A percentile compares a stretch with the other conserved stretches of the same genome.
phyloP scores from a whole-genome alignment of 2,329 filamentous ascomycete species.

The Clathrospora elynae region DNA sequence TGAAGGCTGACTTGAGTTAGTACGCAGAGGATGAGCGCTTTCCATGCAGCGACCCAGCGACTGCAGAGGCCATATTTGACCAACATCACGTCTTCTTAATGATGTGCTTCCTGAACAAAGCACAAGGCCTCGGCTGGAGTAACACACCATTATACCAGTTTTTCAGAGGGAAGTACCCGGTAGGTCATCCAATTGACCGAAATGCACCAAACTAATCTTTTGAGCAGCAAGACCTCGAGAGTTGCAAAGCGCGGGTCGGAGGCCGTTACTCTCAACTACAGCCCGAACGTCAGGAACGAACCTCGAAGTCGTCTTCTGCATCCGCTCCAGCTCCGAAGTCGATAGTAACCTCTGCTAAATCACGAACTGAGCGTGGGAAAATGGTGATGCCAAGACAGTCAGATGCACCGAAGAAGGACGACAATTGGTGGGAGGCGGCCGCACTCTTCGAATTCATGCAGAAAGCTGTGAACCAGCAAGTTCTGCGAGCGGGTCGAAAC shows the following conservation, averaged over 20 bases:
- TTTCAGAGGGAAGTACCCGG: slow-evolving; percentile 48
- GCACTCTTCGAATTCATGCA: slow-evolving; percentile 50
- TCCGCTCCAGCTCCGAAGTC: slow-evolving; percentile 8
- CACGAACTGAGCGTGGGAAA: slow-evolving; percentile 11
- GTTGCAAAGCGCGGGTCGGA: slow-evolving; percentile 37
- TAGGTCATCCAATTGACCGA: slow-evolving; percentile 12
- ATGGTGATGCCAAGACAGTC: slow-evolving; percentile 10
- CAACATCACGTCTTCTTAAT: slow-evolving; percentile 52
- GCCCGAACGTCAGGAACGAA: slow-evolving; percentile 14
- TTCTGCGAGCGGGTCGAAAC: slow-evolving; percentile 34
- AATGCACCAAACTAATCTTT: slow-evolving; percentile 12
- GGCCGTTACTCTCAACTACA: slow-evolving; percentile 31
- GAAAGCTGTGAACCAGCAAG: slow-evolving; percentile 43
- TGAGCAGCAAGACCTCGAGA: slow-evolving; percentile 37
- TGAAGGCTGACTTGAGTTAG: slow-evolving; percentile 23
- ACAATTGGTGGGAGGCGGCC: slow-evolving; percentile 49
- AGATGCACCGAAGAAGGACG: slow-evolving; percentile 43
- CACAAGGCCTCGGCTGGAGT: slow-evolving; percentile 53
- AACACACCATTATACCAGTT: slow-evolving; percentile 51
- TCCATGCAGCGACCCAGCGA: slow-evolving; percentile 27
- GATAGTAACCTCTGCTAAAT: slow-evolving; percentile 8
- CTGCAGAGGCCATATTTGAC: slow-evolving; percentile 39
- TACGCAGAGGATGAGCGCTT: slow-evolving; percentile 46
- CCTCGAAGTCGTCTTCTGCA: slow-evolving; percentile 14
- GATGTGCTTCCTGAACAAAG: slow-evolving; percentile 51